These are phyloP conservation scores for Saraca asoca DNA, from an alignment of 331 rosid genomes.

Conservation along the genomic window DNA sequence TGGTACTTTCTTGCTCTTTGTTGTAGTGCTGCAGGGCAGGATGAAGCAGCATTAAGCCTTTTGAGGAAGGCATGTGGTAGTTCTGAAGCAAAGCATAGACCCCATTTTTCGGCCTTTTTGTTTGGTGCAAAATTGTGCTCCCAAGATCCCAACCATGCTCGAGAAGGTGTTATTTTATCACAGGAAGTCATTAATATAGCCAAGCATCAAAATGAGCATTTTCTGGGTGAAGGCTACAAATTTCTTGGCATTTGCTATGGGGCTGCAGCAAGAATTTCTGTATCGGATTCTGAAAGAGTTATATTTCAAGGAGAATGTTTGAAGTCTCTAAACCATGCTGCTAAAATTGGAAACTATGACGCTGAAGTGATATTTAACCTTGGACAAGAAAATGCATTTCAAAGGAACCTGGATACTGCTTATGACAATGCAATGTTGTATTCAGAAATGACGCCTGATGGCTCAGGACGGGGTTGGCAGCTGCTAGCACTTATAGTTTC, in stretches of 20 bases:
- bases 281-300: constrained; percentile 70
- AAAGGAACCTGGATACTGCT: constrained; percentile 76
- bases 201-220: constrained; percentile 57
- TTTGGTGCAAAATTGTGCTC: constrained; percentile 77
- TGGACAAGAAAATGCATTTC: constrained; percentile 78
- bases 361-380: constrained; percentile 64
- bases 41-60: constrained; percentile 72
- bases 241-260: constrained; percentile 79
- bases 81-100: constrained; percentile 63
- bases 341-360: constrained; percentile 42
- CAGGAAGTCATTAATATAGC: constrained; percentile 49
- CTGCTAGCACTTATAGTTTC: constrained; percentile 75
- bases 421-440: constrained; percentile 57
- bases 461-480: constrained; percentile 71
- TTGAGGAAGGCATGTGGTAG: constrained; percentile 69
- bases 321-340: constrained; percentile 58
- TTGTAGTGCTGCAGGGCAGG: constrained; percentile 70
- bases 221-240: constrained; percentile 54
- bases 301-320: constrained; percentile 63
- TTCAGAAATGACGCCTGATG: constrained; percentile 61
- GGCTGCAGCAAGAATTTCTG: constrained; percentile 68
- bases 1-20: constrained; percentile 96
- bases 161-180: constrained; percentile 65
- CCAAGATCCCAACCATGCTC: constrained; percentile 52
- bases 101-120: constrained; percentile 66